Base-by-base conservation (phyloP, 306 rosid species). In the Gastrolobium villosum region DNA sequence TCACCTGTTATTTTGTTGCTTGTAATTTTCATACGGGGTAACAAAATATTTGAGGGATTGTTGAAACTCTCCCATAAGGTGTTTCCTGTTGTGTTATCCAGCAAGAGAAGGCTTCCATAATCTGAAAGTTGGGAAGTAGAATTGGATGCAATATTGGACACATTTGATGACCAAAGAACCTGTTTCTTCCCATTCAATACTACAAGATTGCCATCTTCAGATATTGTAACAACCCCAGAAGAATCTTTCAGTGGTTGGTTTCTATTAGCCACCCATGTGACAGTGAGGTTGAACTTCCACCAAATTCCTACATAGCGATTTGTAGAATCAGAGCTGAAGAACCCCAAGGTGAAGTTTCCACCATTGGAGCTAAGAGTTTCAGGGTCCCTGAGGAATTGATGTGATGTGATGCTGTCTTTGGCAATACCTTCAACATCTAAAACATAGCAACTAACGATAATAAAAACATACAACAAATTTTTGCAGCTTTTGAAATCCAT, bases 201-300 rank as follows among this genome's bases (percentile, higher is more conserved):
- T 2, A 72, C 68, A 37, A 72, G 72, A 40, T 62, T 72, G 28
- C 83, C 84, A 55, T 61, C 72, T 30, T 75, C 68, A 15, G 79
- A 48, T 4, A 81, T 71, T 4, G 50, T 77, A 13, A 89, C 14
- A 37, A 35, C 20, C 0, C 84, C 88, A 43, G 31, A 40, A 52
- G 77, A 67, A 78, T 83, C 85, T 2, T 32, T 44, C 0, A 83
- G 53, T 1, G 90, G 85, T 62, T 43, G 52, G 50, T 84, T 54
- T 81, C 85, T 83, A 41, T 83, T 85, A 13, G 82, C 86, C 4
- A 87, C 85, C 93, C 88, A 89, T 4, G 83, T n/a, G 35, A 81
- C 43, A 4, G 34, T 30, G 14, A 8, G 26, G 7, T 15, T 6
- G 10, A 78, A 4, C 15, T 40, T 60, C 49, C 77, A 74, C 91